Conservation (phyloP, 495 filamentous ascomycete genomes). For the Elasticomyces elasticus region DNA sequence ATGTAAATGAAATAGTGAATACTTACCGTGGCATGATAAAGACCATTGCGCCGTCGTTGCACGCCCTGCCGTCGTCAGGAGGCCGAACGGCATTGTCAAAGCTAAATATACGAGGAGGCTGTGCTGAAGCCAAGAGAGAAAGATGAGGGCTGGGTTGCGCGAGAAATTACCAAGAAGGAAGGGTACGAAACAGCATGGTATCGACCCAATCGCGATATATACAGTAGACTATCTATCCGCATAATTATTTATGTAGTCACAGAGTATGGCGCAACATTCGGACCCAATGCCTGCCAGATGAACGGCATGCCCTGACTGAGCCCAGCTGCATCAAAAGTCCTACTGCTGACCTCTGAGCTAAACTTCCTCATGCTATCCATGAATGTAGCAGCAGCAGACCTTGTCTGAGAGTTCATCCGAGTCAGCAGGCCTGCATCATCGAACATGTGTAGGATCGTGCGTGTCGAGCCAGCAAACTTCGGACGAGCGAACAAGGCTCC, state of each 20-base stretch:
- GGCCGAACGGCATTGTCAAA: too few species aligned
- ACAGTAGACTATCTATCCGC: too few species aligned
- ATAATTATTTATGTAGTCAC: slow-evolving; percentile 1
- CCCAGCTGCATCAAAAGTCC: slow-evolving; percentile 29
- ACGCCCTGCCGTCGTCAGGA: too few species aligned
- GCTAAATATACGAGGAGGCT: slow-evolving; percentile 5
- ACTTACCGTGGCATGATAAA: background rate
- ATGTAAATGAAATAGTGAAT: background rate
- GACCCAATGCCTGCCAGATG: slow-evolving; percentile 30
- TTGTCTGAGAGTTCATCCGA: slow-evolving; percentile 7
- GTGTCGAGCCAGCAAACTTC: slow-evolving; percentile 17
- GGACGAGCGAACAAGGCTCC: slow-evolving; percentile 27
- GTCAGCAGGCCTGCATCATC: slow-evolving; percentile 21
- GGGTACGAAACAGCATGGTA: too few species aligned
- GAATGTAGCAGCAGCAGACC: slow-evolving; percentile 7
- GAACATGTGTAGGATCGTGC: slow-evolving; percentile 30
- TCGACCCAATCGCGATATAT: too few species aligned
- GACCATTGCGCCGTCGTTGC: background rate
- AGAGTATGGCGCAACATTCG: slow-evolving; percentile 15
- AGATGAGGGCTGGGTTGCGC: too few species aligned
- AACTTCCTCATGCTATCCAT: slow-evolving; percentile 23
- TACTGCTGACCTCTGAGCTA: slow-evolving; percentile 23
- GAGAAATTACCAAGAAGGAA: too few species aligned
- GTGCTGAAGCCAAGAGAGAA: slow-evolving; percentile 6
- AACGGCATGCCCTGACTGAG: slow-evolving; percentile 35